Conservation (phyloP, 305 asterid genomes). For the Stenogyne calaminthoides region DNA sequence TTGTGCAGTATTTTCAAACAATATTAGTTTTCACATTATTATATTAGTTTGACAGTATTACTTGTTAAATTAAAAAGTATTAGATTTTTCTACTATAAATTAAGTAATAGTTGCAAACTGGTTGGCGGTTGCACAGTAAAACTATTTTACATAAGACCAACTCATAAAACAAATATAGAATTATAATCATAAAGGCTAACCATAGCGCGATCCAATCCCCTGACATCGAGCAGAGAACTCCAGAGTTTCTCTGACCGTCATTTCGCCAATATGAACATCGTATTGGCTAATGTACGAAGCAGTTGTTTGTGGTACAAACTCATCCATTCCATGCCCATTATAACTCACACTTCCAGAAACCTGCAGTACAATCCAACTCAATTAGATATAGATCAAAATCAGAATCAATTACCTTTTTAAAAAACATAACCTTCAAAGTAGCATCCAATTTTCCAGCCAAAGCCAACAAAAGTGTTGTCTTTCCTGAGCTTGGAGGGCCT, state of each 20-base stretch:
- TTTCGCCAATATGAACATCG: conserved; percentile 51
- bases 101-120: too few species aligned
- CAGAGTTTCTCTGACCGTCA: conserved; percentile 51
- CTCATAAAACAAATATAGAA: not conserved
- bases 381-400: not conserved
- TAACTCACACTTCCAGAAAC: conserved; percentile 43
- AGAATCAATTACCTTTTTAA: not conserved
- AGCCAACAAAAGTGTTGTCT: conserved; percentile 50
- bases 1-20: too few species aligned
- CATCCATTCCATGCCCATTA: conserved; percentile 42
- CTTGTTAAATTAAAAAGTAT: too few species aligned
- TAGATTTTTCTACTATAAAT: too few species aligned
- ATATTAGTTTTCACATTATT: too few species aligned
- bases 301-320: conserved; percentile 47
- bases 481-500: conserved; percentile 58
- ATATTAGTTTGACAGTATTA: too few species aligned
- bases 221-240: conserved; percentile 51
- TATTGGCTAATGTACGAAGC: conserved; percentile 46
- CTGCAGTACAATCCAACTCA: conserved; percentile 9
- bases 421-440: conserved; percentile 32
- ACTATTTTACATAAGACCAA: too few species aligned
- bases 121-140: too few species aligned
- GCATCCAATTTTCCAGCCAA: conserved; percentile 47
- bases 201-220: conserved; percentile 47
- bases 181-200: conserved; percentile 14